Conservation (phyloP, 805 yeast species). For the Candida boleticola region DNA sequence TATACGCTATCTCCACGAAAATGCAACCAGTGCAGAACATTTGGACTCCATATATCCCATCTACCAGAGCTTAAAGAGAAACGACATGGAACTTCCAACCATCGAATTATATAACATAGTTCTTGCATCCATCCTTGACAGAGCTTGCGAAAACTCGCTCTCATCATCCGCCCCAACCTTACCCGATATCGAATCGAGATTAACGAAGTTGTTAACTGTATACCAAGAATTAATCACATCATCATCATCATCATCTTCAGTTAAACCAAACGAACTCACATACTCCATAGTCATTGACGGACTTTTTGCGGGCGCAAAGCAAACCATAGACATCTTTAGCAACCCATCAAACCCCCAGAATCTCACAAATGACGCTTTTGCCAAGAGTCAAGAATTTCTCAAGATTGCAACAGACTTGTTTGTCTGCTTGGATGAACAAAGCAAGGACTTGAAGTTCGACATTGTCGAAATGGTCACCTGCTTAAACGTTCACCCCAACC, state of each 20-base stretch:
- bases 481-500: conserved; percentile 25
- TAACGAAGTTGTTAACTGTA: conserved; percentile 61
- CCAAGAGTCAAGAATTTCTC: conserved; percentile 45
- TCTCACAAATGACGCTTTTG: conserved; percentile 47
- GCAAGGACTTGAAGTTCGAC: neutral
- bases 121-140: conserved; percentile 48
- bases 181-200: conserved; percentile 51
- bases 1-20: neutral
- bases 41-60: conserved; percentile 35
- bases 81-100: conserved; percentile 44
- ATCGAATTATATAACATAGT: conserved; percentile 53
- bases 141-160: conserved; percentile 45
- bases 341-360: conserved; percentile 47
- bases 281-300: conserved; percentile 49
- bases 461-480: conserved; percentile 36
- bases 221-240: conserved; percentile 58
- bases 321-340: conserved; percentile 26
- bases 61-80: conserved; percentile 40
- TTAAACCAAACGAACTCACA: conserved; percentile 57
- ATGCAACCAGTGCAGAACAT: neutral
- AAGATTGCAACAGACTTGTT: conserved; percentile 45
- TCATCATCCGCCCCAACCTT: conserved; percentile 13
- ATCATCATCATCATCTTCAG: conserved; percentile 14
- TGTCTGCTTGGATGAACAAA: conserved; percentile 24
- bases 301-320: conserved; percentile 49